Base-by-base conservation (phyloP, 2,329 filamentous ascomycete species). In the Ascochyta pisi region DNA sequence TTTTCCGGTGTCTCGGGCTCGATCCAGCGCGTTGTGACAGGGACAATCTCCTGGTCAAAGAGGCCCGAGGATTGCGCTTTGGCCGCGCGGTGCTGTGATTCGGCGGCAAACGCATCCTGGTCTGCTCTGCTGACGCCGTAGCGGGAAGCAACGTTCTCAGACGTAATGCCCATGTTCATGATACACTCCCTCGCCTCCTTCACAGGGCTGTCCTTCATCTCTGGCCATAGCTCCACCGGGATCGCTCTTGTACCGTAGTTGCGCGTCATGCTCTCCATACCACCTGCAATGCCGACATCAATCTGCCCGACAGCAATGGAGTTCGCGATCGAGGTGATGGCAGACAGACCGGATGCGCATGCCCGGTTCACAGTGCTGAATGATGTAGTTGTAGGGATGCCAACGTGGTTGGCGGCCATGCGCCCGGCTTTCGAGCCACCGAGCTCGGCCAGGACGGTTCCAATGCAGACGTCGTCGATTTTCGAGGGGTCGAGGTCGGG, bases 211-310 rank as follows among this genome's bases (percentile, higher is more conserved):
- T 89, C 83, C 66, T 81, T 85, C 58, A 96, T 78, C 47, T 84
- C 87, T 0, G 89, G 87, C 91, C 92, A 96, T 10, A 92, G 77
- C 61, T 92, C 85, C 0, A 87, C 88, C 0, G 93, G 93, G 39
- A 97, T 95, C n/a, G 93, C 93, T 54, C 87, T 82, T 24, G 82
- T 86, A 47, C 88, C 92, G 77, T 97, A 97, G 78, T 96, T 96
- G 63, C 89, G 81, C 61, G 91, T 96, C 93, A 97, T 97, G 78
- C 89, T 94, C 83, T 97, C 93, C 90, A 96, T 96, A 27, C 93
- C 93, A 2, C 90, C 93, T 9, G 88, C 93, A 59, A 97, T 86
- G 57, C 91, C 93, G 0, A 83, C 81, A 59, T 87, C 84, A 47
- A 94, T 89, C 65, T 85, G 84, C 1, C 90, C 92, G 0, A 84